A percentile compares a stretch with the other conserved stretches of the same genome.
Evolutionary conservation across 805 yeast genomes (phyloP).

Genomic region (Grigorovia transvaalensis): DNA sequence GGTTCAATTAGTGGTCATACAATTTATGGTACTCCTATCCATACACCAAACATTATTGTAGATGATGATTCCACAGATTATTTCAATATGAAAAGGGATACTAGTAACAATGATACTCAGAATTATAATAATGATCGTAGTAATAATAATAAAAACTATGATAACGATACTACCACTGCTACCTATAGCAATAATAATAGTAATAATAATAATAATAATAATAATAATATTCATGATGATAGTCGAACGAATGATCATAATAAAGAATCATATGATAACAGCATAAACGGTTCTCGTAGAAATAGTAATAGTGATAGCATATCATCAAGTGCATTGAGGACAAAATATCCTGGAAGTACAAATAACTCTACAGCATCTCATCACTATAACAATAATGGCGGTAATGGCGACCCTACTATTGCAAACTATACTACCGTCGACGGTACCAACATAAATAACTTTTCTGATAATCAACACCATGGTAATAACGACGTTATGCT

Average conservation of each 20-base stretch:
- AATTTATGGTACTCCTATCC: conserved; percentile 4
- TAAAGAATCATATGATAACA: background rate
- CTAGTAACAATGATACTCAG: background rate
- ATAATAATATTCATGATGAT: no score
- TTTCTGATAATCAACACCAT: no score
- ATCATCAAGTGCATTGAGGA: background rate
- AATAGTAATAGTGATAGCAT: background rate
- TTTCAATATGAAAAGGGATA: conserved; percentile 3
- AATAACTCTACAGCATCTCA: background rate
- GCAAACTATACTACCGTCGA: background rate
- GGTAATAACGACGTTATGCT: background rate
- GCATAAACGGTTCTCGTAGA: background rate
- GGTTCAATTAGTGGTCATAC: conserved; percentile 3
- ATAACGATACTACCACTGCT: no score
- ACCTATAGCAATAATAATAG: no score
- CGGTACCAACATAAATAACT: background rate
- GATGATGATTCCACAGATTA: conserved; percentile 1
- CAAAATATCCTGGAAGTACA: background rate
- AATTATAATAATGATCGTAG: no score
- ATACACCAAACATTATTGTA: conserved; percentile 1
- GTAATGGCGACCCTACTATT: background rate
- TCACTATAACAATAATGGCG: background rate
- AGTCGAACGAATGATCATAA: background rate
- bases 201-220: no score
- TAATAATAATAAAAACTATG: no score